A percentile compares a stretch with the other conserved stretches of the same genome.
Conservation (phyloP, 31 red algal genomes). For the Asparagopsis taxiformis region DNA sequence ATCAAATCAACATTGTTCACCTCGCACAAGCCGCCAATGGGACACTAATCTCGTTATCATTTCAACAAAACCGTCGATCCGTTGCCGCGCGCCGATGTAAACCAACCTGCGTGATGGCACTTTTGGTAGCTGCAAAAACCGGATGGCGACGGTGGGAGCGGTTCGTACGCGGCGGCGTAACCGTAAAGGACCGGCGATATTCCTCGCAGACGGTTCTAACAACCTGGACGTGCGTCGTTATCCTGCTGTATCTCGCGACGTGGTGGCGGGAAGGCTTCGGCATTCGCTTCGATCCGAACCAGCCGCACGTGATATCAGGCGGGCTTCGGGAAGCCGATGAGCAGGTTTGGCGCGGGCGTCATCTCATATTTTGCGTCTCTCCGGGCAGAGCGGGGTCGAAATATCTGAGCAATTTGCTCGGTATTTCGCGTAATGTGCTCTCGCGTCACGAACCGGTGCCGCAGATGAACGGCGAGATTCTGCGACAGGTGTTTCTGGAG, state of each 20-base stretch:
- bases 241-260: constrained; percentile 1
- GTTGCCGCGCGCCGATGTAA: too few species aligned
- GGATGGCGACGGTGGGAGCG: constrained; percentile 43
- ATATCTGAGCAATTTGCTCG: constrained; percentile 69
- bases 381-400: constrained; percentile 75
- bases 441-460: constrained; percentile 74
- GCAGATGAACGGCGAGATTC: constrained; percentile 38
- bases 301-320: not conserved
- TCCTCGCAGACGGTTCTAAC: constrained; percentile 1
- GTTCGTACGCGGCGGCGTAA: constrained; percentile 16
- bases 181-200: constrained; percentile 10
- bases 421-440: constrained; percentile 39
- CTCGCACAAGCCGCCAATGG: too few species aligned
- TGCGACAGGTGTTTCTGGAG: constrained; percentile 52
- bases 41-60: too few species aligned
- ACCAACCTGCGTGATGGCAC: too few species aligned
- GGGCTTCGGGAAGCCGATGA: not conserved
- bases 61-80: too few species aligned
- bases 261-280: not conserved
- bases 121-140: too few species aligned
- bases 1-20: too few species aligned
- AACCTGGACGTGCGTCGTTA: constrained; percentile 19
- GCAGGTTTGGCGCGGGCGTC: constrained; percentile 43
- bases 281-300: not conserved
- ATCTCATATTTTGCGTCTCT: constrained; percentile 81